These are phyloP conservation scores for Pharus latifolius DNA, from an alignment of 176 grass and related monocot species.

Conservation along the genomic window DNA sequence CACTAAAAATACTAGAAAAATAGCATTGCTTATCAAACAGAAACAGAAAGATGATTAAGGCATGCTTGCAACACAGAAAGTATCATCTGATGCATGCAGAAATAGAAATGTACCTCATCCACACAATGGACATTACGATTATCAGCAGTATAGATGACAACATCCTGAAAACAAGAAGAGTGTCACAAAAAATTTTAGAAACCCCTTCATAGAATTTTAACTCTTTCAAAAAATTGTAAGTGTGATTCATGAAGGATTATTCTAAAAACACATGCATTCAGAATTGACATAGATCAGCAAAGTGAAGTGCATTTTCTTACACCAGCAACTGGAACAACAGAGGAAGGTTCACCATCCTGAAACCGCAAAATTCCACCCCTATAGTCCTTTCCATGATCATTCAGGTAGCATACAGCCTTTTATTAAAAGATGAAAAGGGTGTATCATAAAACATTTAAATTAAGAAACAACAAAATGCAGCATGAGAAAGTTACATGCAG, in stretches of 20 bases:
- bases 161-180: conserved; percentile 51
- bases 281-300: too few species aligned
- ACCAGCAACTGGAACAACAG: conserved; percentile 61
- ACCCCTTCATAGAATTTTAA: not conserved
- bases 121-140: conserved; percentile 69
- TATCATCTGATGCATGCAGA: not conserved
- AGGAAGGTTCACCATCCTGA: conserved; percentile 71
- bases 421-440: conserved; percentile 1
- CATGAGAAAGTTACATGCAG: not conserved
- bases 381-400: conserved; percentile 72
- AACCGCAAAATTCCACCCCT: conserved; percentile 79
- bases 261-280: conserved; percentile 1
- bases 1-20: too few species aligned
- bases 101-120: conserved; percentile 54
- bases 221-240: not conserved
- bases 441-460: conserved; percentile 7
- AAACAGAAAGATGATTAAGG: too few species aligned
- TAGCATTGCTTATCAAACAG: not conserved
- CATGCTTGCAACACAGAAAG: not conserved
- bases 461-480: not conserved
- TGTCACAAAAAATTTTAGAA: conserved; percentile 4
- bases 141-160: conserved; percentile 82
- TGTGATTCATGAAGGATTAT: not conserved
- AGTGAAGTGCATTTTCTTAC: conserved; percentile 39
- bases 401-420: conserved; percentile 93